Percentiles rank a stretch among this genome's conserved stretches.
phyloP scores from a whole-genome alignment of 139 green algal species.

The Chlamydomonas schloesseri region DNA sequence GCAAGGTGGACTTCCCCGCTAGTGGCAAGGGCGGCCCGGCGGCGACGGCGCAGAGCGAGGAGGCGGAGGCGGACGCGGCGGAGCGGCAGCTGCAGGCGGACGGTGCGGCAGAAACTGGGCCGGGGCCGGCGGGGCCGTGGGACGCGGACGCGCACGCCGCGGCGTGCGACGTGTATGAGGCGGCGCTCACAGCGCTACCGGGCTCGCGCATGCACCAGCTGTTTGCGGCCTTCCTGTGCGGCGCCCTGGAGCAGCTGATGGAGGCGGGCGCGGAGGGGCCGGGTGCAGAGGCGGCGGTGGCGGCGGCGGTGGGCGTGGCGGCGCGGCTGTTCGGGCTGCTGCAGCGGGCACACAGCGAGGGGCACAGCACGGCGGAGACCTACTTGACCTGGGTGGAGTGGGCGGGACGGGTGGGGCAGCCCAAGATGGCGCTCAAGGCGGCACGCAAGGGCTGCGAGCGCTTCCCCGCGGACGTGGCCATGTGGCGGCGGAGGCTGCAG shows the following conservation, averaged over 20 bases:
- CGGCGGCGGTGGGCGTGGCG: constrained; percentile 24
- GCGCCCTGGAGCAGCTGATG: constrained; percentile 37
- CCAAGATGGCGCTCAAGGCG: constrained; percentile 53
- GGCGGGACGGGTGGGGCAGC: constrained; percentile 50
- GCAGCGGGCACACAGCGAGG: constrained; percentile 11
- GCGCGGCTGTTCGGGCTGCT: constrained; percentile 45
- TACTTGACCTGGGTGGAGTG: constrained; percentile 54
- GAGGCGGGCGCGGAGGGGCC: background rate
- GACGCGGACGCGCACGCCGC: constrained; percentile 4
- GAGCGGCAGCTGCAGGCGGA: background rate
- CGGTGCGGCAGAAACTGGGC: background rate
- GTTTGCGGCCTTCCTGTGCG: constrained; percentile 57
- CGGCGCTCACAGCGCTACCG: constrained; percentile 42
- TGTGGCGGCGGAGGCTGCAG: constrained; percentile 60
- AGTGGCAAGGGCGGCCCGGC: background rate
- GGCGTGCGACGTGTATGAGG: constrained; percentile 48
- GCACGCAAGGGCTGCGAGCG: constrained; percentile 47
- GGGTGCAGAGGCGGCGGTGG: background rate
- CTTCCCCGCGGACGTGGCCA: constrained; percentile 29
- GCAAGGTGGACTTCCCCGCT: constrained; percentile 36
- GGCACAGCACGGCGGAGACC: constrained; percentile 34
- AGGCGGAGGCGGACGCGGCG: background rate
- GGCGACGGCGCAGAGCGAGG: background rate
- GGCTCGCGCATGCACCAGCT: constrained; percentile 48
- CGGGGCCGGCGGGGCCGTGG: background rate